Conservation (phyloP, 352 stramenopile genomes). For the Globisporangium radiosum region DNA sequence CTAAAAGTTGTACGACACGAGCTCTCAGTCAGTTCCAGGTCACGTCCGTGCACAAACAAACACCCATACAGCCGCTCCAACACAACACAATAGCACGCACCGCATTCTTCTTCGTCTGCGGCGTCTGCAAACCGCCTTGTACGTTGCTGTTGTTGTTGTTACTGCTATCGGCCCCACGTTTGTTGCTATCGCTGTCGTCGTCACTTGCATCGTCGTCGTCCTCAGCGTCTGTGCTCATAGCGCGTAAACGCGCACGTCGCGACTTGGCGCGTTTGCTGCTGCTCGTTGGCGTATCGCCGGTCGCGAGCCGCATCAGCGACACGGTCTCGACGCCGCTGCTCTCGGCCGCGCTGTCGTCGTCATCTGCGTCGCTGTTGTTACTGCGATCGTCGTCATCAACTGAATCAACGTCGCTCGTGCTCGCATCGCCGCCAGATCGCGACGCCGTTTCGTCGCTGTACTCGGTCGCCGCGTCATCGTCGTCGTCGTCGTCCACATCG, state of each 20-base stretch:
- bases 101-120: neutral
- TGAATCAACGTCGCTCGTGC: neutral
- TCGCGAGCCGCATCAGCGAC: conserved; percentile 9
- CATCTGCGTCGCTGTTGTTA: conserved; percentile 17
- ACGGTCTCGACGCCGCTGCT: conserved; percentile 15
- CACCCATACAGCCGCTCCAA: neutral
- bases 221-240: conserved; percentile 5
- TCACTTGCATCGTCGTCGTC: conserved; percentile 3
- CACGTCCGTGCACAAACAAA: neutral
- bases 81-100: neutral
- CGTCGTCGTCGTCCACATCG: conserved; percentile 7
- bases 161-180: neutral
- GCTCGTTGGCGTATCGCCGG: neutral
- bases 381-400: neutral
- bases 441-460: conserved; percentile 4
- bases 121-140: neutral
- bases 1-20: neutral
- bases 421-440: conserved; percentile 4
- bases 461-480: conserved; percentile 3
- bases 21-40: neutral
- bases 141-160: neutral
- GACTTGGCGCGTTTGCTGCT: neutral
- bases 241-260: neutral
- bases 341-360: conserved; percentile 15
- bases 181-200: neutral